Conservation (phyloP, 2,329 filamentous ascomycete genomes). For the Epichloe aotearoae region DNA sequence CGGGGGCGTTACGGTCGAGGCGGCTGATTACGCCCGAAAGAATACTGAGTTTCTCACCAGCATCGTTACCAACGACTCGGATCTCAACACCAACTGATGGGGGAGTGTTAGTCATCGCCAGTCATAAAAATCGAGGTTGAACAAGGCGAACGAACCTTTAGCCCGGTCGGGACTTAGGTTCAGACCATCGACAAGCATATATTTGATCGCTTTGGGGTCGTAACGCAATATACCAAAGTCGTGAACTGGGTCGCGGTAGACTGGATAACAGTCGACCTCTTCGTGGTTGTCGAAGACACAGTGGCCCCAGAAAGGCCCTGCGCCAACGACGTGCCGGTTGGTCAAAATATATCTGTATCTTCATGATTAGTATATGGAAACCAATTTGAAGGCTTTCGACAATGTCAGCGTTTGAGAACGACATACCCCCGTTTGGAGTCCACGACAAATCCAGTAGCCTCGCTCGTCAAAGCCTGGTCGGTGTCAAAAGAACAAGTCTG, state of each 20-base stretch:
- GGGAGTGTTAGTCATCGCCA: constrained; percentile 7
- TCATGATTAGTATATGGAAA: not conserved
- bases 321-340: constrained; percentile 85
- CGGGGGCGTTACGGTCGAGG: constrained; percentile 93
- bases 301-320: constrained; percentile 95
- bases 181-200: constrained; percentile 80
- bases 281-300: constrained; percentile 99
- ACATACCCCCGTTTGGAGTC: constrained; percentile 77
- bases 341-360: constrained; percentile 58
- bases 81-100: constrained; percentile 73
- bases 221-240: constrained; percentile 97
- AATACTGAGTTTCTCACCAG: constrained; percentile 95
- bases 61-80: constrained; percentile 94
- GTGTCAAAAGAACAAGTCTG: constrained; percentile 97
- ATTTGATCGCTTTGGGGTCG: constrained; percentile 90
- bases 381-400: not conserved
- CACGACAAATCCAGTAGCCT: constrained; percentile 95
- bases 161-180: constrained; percentile 75
- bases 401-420: not conserved
- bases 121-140: not conserved
- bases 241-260: constrained; percentile 96
- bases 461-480: constrained; percentile 83
- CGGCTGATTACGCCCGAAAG: constrained; percentile 94
- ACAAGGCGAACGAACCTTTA: constrained; percentile 31
- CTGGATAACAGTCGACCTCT: constrained; percentile 85